phyloP scores from a whole-genome alignment of 257 asterid species.

The Handroanthus guayacan region DNA sequence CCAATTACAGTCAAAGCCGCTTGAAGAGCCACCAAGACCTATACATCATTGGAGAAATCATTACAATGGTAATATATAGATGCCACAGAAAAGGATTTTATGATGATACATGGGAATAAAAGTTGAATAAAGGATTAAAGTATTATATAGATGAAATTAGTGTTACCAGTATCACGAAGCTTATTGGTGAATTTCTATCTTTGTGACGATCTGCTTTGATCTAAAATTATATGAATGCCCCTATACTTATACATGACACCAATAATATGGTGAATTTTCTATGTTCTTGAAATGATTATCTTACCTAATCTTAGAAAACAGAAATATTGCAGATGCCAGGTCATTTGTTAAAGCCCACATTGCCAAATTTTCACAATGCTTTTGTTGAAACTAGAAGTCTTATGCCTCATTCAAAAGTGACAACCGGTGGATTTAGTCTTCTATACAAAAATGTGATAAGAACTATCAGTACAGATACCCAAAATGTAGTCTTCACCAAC shows the following conservation, averaged over 20 bases:
- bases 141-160: neutral
- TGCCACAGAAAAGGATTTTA: neutral
- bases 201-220: neutral
- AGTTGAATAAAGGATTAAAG: neutral
- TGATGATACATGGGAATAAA: neutral
- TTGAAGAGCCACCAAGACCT: slow-evolving; percentile 93
- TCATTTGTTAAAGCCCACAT: neutral
- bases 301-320: neutral
- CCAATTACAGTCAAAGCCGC: slow-evolving; percentile 96
- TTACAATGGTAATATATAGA: neutral
- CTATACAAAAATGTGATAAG: neutral
- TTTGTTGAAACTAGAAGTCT: neutral
- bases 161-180: neutral
- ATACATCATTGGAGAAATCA: slow-evolving; percentile 22
- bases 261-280: neutral
- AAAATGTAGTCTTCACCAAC: neutral
- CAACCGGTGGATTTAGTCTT: neutral
- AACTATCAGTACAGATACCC: neutral
- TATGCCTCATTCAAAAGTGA: neutral
- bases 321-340: neutral
- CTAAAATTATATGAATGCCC: neutral
- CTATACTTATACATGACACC: neutral
- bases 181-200: neutral
- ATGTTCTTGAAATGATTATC: neutral
- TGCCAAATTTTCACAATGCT: neutral